Percentiles rank a stretch among this genome's conserved stretches.
phyloP scores from a whole-genome alignment of 345 rosid genomes.

The Sisymbrium irio region DNA sequence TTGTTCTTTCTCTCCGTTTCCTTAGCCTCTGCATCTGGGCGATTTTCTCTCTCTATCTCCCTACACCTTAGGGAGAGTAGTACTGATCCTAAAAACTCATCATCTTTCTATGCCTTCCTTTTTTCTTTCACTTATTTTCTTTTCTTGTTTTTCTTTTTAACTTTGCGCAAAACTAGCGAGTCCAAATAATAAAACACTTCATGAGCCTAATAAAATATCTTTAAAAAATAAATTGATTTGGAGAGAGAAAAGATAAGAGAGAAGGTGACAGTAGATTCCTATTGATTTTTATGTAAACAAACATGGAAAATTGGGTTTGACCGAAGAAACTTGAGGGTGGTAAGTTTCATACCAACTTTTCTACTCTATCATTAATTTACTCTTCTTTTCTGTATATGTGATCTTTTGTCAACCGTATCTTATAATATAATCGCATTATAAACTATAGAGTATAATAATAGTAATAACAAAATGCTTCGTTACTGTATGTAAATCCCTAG shows the following conservation, averaged over 20 bases:
- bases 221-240: background rate
- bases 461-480: constrained; percentile 22
- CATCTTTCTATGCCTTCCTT: constrained; percentile 63
- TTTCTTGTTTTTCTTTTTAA: constrained; percentile 9
- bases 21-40: constrained; percentile 84
- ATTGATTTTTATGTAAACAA: constrained; percentile 19
- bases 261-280: constrained; percentile 23
- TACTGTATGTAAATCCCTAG: constrained; percentile 45
- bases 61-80: constrained; percentile 30
- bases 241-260: constrained; percentile 21
- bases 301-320: constrained; percentile 43
- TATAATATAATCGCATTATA: constrained; percentile 12
- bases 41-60: constrained; percentile 42
- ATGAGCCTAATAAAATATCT: constrained; percentile 31
- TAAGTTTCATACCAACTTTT: constrained; percentile 34
- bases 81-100: constrained; percentile 38
- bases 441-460: constrained; percentile 21
- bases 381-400: background rate
- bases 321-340: constrained; percentile 29
- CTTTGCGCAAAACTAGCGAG: constrained; percentile 37
- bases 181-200: constrained; percentile 36
- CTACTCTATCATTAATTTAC: constrained; percentile 15
- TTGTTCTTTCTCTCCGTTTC: constrained; percentile 69
- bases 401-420: constrained; percentile 12
- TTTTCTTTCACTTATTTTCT: constrained; percentile 36